Percentiles rank a stretch among this genome's conserved stretches.
Evolutionary conservation across 805 yeast species (phyloP).

Genomic region (Kazachstania africana): DNA sequence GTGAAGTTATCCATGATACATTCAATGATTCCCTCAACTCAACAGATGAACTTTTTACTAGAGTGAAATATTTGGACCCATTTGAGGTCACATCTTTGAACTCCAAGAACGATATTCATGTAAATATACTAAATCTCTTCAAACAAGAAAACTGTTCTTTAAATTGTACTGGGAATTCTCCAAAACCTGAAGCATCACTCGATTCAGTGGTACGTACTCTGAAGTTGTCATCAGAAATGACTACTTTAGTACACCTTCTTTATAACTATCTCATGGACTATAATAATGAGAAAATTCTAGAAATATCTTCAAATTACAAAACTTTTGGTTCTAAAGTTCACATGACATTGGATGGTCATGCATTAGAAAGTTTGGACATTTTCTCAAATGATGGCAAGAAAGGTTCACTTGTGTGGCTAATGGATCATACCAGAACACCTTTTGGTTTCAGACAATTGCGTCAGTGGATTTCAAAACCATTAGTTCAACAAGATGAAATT

Average conservation of each 20-base stretch:
- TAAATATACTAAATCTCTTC: conserved; percentile 28
- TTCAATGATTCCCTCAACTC: conserved; percentile 45
- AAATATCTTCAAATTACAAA: conserved; percentile 37
- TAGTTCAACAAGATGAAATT: conserved; percentile 42
- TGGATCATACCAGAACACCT: conserved; percentile 70
- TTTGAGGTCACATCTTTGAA: conserved; percentile 45
- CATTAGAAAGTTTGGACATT: conserved; percentile 64
- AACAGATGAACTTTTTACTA: conserved; percentile 57
- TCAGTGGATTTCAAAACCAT: conserved; percentile 69
- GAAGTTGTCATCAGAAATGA: conserved; percentile 12
- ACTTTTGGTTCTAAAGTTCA: conserved; percentile 33
- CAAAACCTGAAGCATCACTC: background rate
- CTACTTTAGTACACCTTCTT: conserved; percentile 31
- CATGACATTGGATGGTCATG: conserved; percentile 51
- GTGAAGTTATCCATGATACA: conserved; percentile 61
- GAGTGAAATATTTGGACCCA: conserved; percentile 66
- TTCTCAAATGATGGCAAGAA: conserved; percentile 45
- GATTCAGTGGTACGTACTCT: background rate
- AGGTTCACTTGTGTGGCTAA: conserved; percentile 70
- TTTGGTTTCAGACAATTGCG: conserved; percentile 60
- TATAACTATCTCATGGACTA: conserved; percentile 51
- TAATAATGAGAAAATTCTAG: conserved; percentile 44
- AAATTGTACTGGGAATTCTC: background rate
- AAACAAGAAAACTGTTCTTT: conserved; percentile 1
- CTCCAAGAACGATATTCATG: conserved; percentile 3